These are phyloP conservation scores for Paecilomyces niveus DNA, from an alignment of 2,329 filamentous ascomycete species.

Conservation along the genomic window DNA sequence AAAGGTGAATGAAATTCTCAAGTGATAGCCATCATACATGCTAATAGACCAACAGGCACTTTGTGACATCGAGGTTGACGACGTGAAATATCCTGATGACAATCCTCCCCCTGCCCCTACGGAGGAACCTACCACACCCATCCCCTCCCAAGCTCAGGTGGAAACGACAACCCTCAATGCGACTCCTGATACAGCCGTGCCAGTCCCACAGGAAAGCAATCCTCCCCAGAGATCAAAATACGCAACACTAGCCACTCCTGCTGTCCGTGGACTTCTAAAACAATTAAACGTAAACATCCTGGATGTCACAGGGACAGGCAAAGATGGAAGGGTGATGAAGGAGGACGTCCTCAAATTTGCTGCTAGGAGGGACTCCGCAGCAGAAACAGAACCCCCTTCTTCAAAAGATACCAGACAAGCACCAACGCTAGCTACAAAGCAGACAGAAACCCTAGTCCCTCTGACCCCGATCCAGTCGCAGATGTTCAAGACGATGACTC, in stretches of 20 bases:
- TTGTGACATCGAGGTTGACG: constrained; percentile 89
- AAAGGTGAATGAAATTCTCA: constrained; percentile 39
- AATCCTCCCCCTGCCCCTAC: constrained; percentile 20
- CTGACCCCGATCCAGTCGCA: constrained; percentile 75
- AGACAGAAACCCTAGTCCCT: constrained; percentile 61
- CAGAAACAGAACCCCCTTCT: constrained; percentile 10
- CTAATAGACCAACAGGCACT: constrained; percentile 53
- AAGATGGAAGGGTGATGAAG: constrained; percentile 83
- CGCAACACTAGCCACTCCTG: constrained; percentile 77
- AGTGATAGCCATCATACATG: background rate
- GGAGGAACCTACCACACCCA: constrained; percentile 17
- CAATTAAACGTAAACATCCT: constrained; percentile 70
- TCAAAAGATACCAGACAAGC: constrained; percentile 20
- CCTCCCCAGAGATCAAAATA: constrained; percentile 48
- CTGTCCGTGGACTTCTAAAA: constrained; percentile 81
- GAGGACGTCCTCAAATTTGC: constrained; percentile 77
- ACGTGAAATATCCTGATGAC: constrained; percentile 61
- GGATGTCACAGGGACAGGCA: constrained; percentile 76
- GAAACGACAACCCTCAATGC: constrained; percentile 11
- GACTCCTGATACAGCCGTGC: constrained; percentile 4
- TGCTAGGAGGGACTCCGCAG: constrained; percentile 42
- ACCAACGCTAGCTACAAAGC: constrained; percentile 36
- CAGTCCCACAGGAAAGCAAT: constrained; percentile 1
- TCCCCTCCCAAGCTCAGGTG: constrained; percentile 8
- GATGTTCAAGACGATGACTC: constrained; percentile 98